Evolutionary conservation across 1,139 yeast genomes (phyloP).

Genomic region (Meyerozyma elateridarum): DNA sequence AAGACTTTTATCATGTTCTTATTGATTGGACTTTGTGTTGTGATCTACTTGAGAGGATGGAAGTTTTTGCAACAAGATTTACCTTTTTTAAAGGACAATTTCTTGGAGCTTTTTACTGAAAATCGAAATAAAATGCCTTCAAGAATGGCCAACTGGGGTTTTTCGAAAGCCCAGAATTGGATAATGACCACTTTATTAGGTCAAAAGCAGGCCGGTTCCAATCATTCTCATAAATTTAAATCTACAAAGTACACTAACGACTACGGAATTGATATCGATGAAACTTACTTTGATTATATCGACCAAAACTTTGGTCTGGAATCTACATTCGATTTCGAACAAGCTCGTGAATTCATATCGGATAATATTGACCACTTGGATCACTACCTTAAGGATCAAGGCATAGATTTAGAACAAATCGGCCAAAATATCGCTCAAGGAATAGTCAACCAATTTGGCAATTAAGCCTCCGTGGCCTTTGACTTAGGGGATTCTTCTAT

Average conservation of each 20-base stretch:
- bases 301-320: slow-evolving; percentile 15
- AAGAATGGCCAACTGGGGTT: neutral
- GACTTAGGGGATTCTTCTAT: slow-evolving; percentile 2
- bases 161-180: neutral
- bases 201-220: neutral
- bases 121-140: neutral
- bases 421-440: slow-evolving; percentile 3
- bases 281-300: slow-evolving; percentile 18
- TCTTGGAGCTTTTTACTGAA: neutral
- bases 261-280: slow-evolving; percentile 11
- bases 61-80: slow-evolving; percentile 19
- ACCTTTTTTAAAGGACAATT: slow-evolving; percentile 7
- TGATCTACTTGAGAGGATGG: slow-evolving; percentile 17
- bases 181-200: no score
- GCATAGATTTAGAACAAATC: slow-evolving; percentile 8
- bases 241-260: slow-evolving; percentile 6
- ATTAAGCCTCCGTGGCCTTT: neutral
- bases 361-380: slow-evolving; percentile 12
- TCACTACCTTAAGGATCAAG: slow-evolving; percentile 9
- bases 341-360: slow-evolving; percentile 15
- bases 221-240: slow-evolving; percentile 1
- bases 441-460: slow-evolving; percentile 1
- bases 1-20: slow-evolving; percentile 16
- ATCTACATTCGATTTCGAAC: slow-evolving; percentile 12
- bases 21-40: slow-evolving; percentile 8